Conservation (phyloP, 2,329 filamentous ascomycete genomes). For the Emydomyces testavorans region DNA sequence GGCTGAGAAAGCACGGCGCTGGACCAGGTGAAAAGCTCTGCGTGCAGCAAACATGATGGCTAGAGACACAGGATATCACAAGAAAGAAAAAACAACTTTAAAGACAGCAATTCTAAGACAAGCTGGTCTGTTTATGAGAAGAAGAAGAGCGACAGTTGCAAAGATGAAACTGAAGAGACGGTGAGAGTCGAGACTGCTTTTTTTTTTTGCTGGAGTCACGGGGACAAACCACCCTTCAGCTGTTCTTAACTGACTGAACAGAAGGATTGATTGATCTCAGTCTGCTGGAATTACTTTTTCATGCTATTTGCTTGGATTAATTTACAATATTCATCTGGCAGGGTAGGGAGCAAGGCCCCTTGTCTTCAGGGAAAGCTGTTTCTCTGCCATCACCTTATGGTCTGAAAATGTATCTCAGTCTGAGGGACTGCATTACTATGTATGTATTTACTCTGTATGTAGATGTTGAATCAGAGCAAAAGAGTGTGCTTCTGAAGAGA, state of each 20-base stretch:
- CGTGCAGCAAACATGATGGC: slow-evolving; percentile 63
- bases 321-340: too few species aligned
- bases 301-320: too few species aligned
- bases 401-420: slow-evolving; percentile 1
- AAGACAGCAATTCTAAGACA: neutral
- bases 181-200: slow-evolving; percentile 14
- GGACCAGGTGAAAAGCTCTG: slow-evolving; percentile 44
- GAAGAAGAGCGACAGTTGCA: slow-evolving; percentile 12
- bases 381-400: too few species aligned
- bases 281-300: too few species aligned
- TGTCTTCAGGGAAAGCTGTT: too few species aligned
- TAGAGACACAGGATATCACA: slow-evolving; percentile 13
- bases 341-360: too few species aligned
- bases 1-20: slow-evolving; percentile 71
- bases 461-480: neutral
- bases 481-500: neutral
- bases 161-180: slow-evolving; percentile 16
- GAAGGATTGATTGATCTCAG: too few species aligned
- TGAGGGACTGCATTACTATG: neutral
- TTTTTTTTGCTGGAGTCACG: neutral
- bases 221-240: too few species aligned
- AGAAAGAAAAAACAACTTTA: neutral
- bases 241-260: too few species aligned
- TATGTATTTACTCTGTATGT: too few species aligned
- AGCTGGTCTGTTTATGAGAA: slow-evolving; percentile 11